phyloP scores from a whole-genome alignment of 2,329 filamentous ascomycete genomes.

The Hymenoscyphus scutula region DNA sequence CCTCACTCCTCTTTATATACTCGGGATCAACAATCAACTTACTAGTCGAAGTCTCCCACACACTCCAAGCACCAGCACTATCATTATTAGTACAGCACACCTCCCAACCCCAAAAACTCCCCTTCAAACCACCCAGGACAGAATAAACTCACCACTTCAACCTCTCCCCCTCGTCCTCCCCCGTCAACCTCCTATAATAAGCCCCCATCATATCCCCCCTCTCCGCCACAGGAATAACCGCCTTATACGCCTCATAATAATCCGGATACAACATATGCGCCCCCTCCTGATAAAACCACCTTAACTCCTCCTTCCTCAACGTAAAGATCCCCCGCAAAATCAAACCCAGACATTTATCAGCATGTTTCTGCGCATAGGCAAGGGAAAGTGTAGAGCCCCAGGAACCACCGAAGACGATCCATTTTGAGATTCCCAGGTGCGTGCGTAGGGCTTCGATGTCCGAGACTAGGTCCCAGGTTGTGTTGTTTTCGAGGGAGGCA shows the following conservation, averaged over 20 bases:
- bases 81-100: constrained; percentile 2
- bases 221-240: constrained; percentile 40
- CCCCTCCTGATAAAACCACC: constrained; percentile 37
- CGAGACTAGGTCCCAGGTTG: constrained; percentile 43
- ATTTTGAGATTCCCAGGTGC: constrained; percentile 43
- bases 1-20: constrained; percentile 31
- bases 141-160: constrained; percentile 30
- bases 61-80: constrained; percentile 32
- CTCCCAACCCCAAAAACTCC: too few relatives aligned
- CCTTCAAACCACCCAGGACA: background rate
- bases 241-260: constrained; percentile 39
- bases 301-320: constrained; percentile 38
- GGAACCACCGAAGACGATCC: constrained; percentile 48
- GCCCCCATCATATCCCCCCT: constrained; percentile 38
- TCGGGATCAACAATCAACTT: constrained; percentile 32
- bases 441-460: constrained; percentile 45
- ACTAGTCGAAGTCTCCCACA: constrained; percentile 32
- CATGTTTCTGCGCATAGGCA: constrained; percentile 44
- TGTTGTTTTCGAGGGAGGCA: constrained; percentile 44
- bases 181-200: constrained; percentile 42
- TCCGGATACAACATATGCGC: constrained; percentile 41
- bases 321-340: constrained; percentile 45
- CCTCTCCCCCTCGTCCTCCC: constrained; percentile 31
- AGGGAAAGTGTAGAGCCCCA: constrained; percentile 47
- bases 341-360: constrained; percentile 39